Percentiles rank a stretch among this genome's conserved stretches.
phyloP scores from a whole-genome alignment of 1,284 basidiomycete genomes.

The Binderoboletus segoi region DNA sequence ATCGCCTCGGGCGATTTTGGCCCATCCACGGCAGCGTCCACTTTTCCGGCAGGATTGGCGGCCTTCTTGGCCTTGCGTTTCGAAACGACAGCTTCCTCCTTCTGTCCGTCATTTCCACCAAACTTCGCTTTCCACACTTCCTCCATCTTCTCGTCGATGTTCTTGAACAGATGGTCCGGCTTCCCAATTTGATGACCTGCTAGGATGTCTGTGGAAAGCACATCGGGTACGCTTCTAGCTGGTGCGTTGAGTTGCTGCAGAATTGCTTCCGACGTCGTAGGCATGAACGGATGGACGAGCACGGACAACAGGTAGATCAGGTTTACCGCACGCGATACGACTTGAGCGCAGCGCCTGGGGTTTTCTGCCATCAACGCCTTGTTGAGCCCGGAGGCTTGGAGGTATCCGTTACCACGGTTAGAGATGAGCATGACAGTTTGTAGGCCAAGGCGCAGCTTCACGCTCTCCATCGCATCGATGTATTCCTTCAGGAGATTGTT shows the following conservation, averaged over 20 bases:
- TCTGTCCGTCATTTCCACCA: constrained; percentile 57
- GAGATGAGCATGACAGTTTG: constrained; percentile 91
- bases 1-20: constrained; percentile 68
- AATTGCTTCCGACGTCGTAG: constrained; percentile 82
- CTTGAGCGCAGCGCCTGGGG: constrained; percentile 86
- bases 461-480: constrained; percentile 86
- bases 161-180: constrained; percentile 91
- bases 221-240: constrained; percentile 71
- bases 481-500: constrained; percentile 84
- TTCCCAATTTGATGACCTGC: constrained; percentile 86
- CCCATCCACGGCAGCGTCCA: constrained; percentile 25
- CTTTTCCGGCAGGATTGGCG: constrained; percentile 26
- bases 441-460: constrained; percentile 88
- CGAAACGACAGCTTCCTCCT: constrained; percentile 45
- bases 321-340: constrained; percentile 89
- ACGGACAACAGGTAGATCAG: constrained; percentile 91
- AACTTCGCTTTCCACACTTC: constrained; percentile 84
- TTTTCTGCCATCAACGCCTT: constrained; percentile 85
- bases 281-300: constrained; percentile 96
- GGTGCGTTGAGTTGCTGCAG: constrained; percentile 91
- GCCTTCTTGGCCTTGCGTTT: constrained; percentile 59
- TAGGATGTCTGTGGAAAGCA: constrained; percentile 79
- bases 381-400: constrained; percentile 90
- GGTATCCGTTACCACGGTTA: constrained; percentile 90
- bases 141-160: constrained; percentile 90